Percentiles rank a stretch among this genome's conserved stretches.
Evolutionary conservation across 148 eudicot genomes (phyloP).

Genomic region (Rhododendron griersonianum): DNA sequence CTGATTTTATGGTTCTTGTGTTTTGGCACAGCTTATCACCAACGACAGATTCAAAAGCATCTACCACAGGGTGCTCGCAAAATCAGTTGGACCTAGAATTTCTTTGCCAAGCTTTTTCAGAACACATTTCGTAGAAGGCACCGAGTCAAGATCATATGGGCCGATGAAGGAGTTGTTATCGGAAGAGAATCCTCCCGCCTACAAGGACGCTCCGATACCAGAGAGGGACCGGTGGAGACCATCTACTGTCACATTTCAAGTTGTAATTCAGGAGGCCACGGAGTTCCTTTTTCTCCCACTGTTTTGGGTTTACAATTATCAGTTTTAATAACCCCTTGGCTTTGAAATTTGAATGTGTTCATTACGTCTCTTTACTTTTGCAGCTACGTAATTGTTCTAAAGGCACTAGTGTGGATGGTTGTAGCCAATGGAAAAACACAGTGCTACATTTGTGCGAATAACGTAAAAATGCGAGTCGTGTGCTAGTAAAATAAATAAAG

Average conservation of each 20-base stretch:
- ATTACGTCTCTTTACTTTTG: not conserved
- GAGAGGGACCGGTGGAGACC: not conserved
- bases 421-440: not conserved
- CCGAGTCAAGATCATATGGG: not conserved
- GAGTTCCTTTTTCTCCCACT: not conserved
- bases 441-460: not conserved
- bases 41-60: slow-evolving; percentile 5
- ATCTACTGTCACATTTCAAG: not conserved
- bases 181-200: not conserved
- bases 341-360: not conserved
- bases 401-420: not conserved
- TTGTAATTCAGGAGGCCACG: not conserved
- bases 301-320: not conserved
- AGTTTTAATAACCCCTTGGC: not conserved
- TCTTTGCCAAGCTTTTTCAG: not conserved
- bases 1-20: not conserved
- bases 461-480: not conserved
- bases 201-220: not conserved
- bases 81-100: not conserved
- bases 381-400: not conserved
- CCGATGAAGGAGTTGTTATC: not conserved
- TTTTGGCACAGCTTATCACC: not conserved
- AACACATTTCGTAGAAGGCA: not conserved
- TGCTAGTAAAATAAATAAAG: not conserved
- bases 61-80: not conserved